Percentiles rank a stretch among this genome's conserved stretches.
These are phyloP conservation scores for Scenedesmus sp. DNA, from an alignment of 163 green algal genomes.

Conservation along the genomic window DNA sequence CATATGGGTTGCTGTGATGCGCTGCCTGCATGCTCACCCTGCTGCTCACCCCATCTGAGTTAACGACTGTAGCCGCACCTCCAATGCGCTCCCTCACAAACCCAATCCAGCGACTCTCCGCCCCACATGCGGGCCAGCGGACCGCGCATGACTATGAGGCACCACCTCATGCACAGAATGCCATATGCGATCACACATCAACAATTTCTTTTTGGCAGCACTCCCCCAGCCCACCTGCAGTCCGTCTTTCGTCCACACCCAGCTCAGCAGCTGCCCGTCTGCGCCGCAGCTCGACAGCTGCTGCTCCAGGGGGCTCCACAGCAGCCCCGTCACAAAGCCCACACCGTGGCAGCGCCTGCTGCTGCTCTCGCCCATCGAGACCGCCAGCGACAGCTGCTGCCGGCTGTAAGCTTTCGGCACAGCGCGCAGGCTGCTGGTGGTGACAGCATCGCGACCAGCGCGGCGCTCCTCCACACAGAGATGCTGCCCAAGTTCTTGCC, in stretches of 20 bases:
- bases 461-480: slow-evolving; percentile 28
- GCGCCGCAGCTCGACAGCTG: slow-evolving; percentile 12
- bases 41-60: too few relatives aligned
- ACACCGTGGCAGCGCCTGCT: slow-evolving; percentile 21
- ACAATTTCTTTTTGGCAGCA: too few relatives aligned
- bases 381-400: slow-evolving; percentile 21
- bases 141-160: too few relatives aligned
- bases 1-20: too few relatives aligned
- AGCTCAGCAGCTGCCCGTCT: slow-evolving; percentile 46
- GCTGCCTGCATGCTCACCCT: too few relatives aligned
- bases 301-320: slow-evolving; percentile 28
- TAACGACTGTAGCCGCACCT: too few relatives aligned
- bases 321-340: slow-evolving; percentile 43
- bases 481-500: slow-evolving; percentile 42
- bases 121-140: too few relatives aligned
- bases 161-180: too few relatives aligned
- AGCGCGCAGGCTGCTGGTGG: neutral
- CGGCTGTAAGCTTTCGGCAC: neutral
- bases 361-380: slow-evolving; percentile 5
- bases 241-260: slow-evolving; percentile 25
- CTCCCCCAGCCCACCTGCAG: neutral
- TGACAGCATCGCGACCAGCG: neutral
- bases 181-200: too few relatives aligned
- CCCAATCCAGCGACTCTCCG: too few relatives aligned
- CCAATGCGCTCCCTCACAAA: too few relatives aligned